A percentile compares a stretch with the other conserved stretches of the same genome.
Evolutionary conservation across 345 rosid species (phyloP).

Genomic region (Excoecaria agallocha): DNA sequence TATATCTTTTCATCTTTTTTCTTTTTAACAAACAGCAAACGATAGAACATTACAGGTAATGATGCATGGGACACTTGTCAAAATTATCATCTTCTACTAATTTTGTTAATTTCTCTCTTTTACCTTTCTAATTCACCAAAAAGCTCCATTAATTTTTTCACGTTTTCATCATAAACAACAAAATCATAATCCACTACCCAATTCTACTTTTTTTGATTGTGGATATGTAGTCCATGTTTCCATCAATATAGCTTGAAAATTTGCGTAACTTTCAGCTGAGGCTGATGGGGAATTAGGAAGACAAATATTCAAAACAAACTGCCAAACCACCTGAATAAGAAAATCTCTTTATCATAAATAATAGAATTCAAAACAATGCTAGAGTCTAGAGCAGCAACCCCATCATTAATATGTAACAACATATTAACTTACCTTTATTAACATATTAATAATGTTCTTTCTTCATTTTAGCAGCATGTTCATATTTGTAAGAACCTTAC

Average conservation of each 20-base stretch:
- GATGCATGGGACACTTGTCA: conserved; percentile 43
- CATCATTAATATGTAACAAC: no score
- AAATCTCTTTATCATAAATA: no score
- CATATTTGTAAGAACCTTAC: no score
- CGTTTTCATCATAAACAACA: conserved; percentile 25
- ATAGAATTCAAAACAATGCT: no score
- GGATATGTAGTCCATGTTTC: neutral
- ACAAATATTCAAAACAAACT: no score
- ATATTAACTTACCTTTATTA: no score
- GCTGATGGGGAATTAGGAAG: no score
- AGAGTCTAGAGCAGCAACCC: no score
- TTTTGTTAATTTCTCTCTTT: conserved; percentile 20
- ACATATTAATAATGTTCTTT: no score
- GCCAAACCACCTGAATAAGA: no score
- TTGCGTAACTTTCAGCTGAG: no score
- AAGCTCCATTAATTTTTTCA: conserved; percentile 16
- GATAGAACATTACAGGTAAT: conserved; percentile 41
- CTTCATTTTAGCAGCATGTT: no score
- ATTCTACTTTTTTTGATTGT: conserved; percentile 3
- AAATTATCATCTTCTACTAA: conserved; percentile 8
- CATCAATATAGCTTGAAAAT: conserved; percentile 9
- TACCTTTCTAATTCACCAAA: conserved; percentile 27
- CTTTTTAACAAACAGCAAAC: conserved; percentile 27
- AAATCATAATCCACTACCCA: conserved; percentile 7
- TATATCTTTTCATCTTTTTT: conserved; percentile 25